These are phyloP conservation scores for Lupinus albus DNA, from an alignment of 306 rosid genomes.

Conservation along the genomic window DNA sequence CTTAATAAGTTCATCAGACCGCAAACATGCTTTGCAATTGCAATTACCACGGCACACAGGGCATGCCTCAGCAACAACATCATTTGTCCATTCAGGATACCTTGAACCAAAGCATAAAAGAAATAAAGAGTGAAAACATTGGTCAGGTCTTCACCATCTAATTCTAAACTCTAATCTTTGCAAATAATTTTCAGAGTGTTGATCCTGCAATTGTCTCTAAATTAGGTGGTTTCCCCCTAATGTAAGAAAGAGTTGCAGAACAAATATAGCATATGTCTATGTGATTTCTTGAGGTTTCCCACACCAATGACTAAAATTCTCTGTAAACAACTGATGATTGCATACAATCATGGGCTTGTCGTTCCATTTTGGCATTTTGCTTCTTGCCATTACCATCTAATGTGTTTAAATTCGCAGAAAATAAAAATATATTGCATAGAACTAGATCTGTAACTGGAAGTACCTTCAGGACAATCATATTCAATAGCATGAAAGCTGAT, in stretches of 20 bases:
- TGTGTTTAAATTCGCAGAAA: not conserved
- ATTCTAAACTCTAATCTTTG: conserved; percentile 1
- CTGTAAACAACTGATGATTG: not conserved
- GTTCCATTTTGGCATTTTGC: not conserved
- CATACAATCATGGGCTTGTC: not conserved
- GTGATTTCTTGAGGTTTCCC: not conserved
- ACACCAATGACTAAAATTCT: not conserved
- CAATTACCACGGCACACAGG: conserved; percentile 79
- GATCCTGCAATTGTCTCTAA: not conserved
- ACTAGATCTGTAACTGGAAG: not conserved
- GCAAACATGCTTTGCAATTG: conserved; percentile 83
- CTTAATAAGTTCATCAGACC: conserved; percentile 41
- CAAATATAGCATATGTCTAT: not conserved
- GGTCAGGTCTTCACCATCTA: not conserved
- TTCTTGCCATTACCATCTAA: not conserved
- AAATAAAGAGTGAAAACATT: not conserved
- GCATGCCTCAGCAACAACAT: conserved; percentile 60
- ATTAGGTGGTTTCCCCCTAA: not conserved
- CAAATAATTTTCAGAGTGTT: not conserved
- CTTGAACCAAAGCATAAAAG: conserved; percentile 46
- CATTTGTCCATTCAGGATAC: conserved; percentile 68
- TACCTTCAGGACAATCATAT: not conserved
- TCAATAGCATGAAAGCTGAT: conserved; percentile 8
- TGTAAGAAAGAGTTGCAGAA: not conserved
- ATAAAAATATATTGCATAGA: not conserved